These are phyloP conservation scores for Senecio squalidus DNA, from an alignment of 140 eudicot species.

Conservation along the genomic window DNA sequence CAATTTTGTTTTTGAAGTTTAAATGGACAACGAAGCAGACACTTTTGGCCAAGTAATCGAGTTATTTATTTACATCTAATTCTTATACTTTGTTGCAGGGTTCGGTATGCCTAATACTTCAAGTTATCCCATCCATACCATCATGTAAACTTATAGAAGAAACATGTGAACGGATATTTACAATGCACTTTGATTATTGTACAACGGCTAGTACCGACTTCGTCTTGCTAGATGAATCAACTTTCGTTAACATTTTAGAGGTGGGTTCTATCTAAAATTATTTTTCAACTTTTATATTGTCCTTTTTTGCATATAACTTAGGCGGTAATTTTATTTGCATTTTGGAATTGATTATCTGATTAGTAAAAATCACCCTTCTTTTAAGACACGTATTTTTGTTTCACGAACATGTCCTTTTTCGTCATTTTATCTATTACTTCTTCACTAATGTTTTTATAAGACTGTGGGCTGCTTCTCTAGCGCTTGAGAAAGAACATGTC, in stretches of 20 bases:
- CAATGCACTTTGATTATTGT: constrained; percentile 95
- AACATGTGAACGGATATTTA: constrained; percentile 83
- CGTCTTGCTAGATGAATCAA: constrained; percentile 69
- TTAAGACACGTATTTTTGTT: neutral
- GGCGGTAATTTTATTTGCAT: neutral
- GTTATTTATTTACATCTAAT: constrained; percentile 42
- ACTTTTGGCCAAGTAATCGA: constrained; percentile 67
- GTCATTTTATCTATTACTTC: neutral
- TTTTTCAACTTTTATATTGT: constrained; percentile 6
- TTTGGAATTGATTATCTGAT: neutral
- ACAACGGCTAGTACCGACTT: constrained; percentile 86
- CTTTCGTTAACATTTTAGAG: constrained; percentile 81
- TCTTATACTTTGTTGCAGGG: constrained; percentile 79
- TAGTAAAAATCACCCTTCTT: neutral
- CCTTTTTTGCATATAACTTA: neutral
- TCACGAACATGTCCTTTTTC: neutral
- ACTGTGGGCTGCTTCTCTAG: constrained; percentile 43
- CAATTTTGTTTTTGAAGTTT: constrained; percentile 76
- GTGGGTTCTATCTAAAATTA: constrained; percentile 54
- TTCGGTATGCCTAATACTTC: constrained; percentile 79
- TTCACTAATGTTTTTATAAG: too few relatives aligned
- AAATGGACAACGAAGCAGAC: constrained; percentile 78
- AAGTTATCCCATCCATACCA: constrained; percentile 73
- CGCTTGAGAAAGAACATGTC: constrained; percentile 37
- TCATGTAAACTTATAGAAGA: constrained; percentile 95